Conservation (phyloP, 1,284 basidiomycete genomes). For the Salmacisia buchloeana region DNA sequence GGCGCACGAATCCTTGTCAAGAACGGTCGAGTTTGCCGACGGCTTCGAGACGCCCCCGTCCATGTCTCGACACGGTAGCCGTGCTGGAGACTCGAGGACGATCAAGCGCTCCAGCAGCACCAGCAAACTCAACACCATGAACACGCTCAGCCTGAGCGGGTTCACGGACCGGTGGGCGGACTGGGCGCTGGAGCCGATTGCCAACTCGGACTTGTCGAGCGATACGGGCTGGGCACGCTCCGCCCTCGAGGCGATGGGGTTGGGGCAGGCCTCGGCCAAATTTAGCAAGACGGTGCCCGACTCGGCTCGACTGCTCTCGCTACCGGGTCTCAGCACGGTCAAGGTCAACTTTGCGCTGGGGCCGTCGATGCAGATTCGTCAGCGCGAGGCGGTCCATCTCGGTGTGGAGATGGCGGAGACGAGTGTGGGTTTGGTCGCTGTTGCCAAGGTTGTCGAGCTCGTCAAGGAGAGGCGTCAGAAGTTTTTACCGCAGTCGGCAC, state of each 20-base stretch:
- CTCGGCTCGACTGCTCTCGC: conserved; percentile 21
- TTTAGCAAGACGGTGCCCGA: conserved; percentile 11
- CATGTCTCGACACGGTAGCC: background rate
- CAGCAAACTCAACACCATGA: conserved; percentile 19
- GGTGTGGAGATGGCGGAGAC: conserved; percentile 23
- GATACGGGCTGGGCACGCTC: conserved; percentile 32
- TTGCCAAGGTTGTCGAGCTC: conserved; percentile 19
- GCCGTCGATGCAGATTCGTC: conserved; percentile 20
- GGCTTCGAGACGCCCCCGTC: background rate
- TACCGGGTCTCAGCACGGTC: conserved; percentile 23
- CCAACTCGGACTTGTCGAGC: conserved; percentile 26
- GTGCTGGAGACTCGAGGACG: background rate
- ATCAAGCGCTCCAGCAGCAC: conserved; percentile 22
- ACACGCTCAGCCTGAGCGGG: conserved; percentile 19
- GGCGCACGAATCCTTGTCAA: no score
- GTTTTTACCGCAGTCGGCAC: no score
- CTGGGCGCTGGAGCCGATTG: conserved; percentile 35
- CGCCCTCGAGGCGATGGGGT: background rate
- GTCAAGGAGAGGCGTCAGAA: conserved; percentile 28
- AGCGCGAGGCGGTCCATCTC: conserved; percentile 23
- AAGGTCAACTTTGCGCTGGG: conserved; percentile 27
- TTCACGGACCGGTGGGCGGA: conserved; percentile 40
- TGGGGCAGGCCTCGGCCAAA: background rate
- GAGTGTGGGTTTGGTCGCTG: conserved; percentile 27
- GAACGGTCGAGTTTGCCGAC: background rate